Evolutionary conservation across 495 filamentous ascomycete genomes (phyloP), one percentile per base, ranked within the genome.

Genomic region (Neurospora hispaniola): DNA sequence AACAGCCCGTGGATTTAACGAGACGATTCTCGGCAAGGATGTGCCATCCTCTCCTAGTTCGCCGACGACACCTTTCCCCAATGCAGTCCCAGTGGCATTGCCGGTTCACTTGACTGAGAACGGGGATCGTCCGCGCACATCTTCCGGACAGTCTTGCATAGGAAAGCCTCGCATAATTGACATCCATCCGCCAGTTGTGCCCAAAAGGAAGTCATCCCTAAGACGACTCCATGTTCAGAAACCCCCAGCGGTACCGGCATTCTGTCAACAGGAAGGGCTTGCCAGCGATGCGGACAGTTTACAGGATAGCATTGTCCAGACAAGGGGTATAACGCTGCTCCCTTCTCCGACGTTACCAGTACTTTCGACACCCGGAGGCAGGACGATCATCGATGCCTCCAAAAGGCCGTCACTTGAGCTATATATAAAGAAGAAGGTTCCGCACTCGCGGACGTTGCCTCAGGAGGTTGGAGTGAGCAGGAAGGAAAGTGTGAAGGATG

Each of bases 101-200:
- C 54, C 54, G 14, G 18, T 18, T 1, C 54, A 66, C 54, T 35
- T 66, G 27, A 66, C 54, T 3, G 54, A 66, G 1, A 69, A 54
- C 11, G 35, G n/a, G 9, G 70, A 74, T 5, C 75, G 76, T 6
- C 76, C 76, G 6, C 66, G 71, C 14, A 75, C 75, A 9, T 74
- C 78, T 6, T 69, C 70, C 2, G 70, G 70, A 14, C 76, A 69
- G 4, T 14, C 42, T 9, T 44, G 27, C 1, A 70, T 71, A 38
- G 76, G 75, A 9, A 73, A 71, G 43, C 71, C 78, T 4, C 78
- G 78, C 3, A 72, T 79, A 5, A 54, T 80, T 54, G 74, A 80
- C 41, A 78, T 80, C n/a, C 77, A 75, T 7, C 76, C 78, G 10
- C 18, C 75, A 11, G 38, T 69, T 0, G 69, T 73, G 6, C 75